phyloP scores from a whole-genome alignment of 148 eudicot genomes.

The Nepenthes gracilis region DNA sequence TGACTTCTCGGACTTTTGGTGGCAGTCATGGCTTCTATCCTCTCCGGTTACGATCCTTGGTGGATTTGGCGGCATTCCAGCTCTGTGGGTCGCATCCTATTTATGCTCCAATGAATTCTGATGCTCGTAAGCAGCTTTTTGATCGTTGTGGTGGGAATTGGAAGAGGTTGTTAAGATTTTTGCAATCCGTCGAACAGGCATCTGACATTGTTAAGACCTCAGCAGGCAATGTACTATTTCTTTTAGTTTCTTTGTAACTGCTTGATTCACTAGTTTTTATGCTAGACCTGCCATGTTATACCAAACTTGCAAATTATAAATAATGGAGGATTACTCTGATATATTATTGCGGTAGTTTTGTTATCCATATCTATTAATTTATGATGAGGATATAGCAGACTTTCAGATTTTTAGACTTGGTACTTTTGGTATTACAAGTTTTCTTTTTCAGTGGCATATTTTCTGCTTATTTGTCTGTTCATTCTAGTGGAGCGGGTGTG shows the following conservation, averaged over 20 bases:
- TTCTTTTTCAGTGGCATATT: too few relatives aligned
- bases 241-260: neutral
- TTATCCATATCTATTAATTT: neutral
- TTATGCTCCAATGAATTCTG: slow-evolving; percentile 24
- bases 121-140: slow-evolving; percentile 31
- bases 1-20: slow-evolving; percentile 47
- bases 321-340: too few relatives aligned
- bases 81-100: slow-evolving; percentile 51
- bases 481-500: too few relatives aligned
- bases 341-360: too few relatives aligned
- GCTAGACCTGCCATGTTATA: neutral
- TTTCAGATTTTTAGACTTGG: too few relatives aligned
- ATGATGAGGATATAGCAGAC: too few relatives aligned
- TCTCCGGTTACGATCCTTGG: slow-evolving; percentile 47
- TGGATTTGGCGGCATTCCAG: slow-evolving; percentile 69
- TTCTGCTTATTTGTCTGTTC: too few relatives aligned
- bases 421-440: too few relatives aligned
- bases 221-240: slow-evolving; percentile 71
- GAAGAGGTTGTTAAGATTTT: slow-evolving; percentile 82
- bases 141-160: slow-evolving; percentile 56
- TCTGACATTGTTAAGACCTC: slow-evolving; percentile 67
- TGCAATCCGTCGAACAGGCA: slow-evolving; percentile 79
- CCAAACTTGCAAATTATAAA: neutral
- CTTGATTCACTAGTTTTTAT: neutral
- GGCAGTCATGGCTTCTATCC: slow-evolving; percentile 42